Evolutionary conservation across 108 stramenopile species (phyloP).

Genomic region (Cyclotella baltica): DNA sequence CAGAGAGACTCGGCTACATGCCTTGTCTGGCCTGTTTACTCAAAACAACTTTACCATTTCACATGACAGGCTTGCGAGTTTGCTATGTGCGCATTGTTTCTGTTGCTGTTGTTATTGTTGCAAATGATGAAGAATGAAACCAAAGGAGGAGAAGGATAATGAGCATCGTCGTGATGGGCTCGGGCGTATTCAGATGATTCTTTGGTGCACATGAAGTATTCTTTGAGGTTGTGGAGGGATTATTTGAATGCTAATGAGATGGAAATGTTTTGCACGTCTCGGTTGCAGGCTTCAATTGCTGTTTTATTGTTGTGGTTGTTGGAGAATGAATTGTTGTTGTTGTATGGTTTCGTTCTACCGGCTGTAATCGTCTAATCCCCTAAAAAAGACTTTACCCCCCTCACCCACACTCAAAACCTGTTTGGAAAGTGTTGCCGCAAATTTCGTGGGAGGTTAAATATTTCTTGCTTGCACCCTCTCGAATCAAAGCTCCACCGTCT

Average conservation of each 20-base stretch:
- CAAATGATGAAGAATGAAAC: conserved; percentile 41
- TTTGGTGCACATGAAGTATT: conserved; percentile 50
- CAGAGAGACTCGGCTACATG: no score
- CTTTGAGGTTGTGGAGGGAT: conserved; percentile 37
- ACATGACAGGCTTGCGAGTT: no score
- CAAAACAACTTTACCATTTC: no score
- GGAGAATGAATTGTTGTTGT: background rate
- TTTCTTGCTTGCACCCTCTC: background rate
- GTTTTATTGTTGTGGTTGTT: background rate
- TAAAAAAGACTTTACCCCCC: background rate
- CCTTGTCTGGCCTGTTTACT: no score
- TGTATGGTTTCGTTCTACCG: no score
- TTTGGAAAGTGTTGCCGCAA: background rate
- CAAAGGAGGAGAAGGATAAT: background rate
- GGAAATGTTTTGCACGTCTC: background rate
- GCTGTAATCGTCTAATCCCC: background rate
- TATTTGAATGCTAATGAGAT: background rate
- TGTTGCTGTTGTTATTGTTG: no score
- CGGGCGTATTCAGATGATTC: conserved; percentile 36
- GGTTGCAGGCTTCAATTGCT: background rate
- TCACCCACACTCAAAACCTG: background rate
- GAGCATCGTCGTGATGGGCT: background rate
- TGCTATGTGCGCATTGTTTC: no score
- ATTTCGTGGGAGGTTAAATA: background rate
- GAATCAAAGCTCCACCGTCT: background rate